These are phyloP conservation scores for Protomyces lactucae-debilis DNA, from an alignment of 1,139 yeast genomes.

Conservation along the genomic window DNA sequence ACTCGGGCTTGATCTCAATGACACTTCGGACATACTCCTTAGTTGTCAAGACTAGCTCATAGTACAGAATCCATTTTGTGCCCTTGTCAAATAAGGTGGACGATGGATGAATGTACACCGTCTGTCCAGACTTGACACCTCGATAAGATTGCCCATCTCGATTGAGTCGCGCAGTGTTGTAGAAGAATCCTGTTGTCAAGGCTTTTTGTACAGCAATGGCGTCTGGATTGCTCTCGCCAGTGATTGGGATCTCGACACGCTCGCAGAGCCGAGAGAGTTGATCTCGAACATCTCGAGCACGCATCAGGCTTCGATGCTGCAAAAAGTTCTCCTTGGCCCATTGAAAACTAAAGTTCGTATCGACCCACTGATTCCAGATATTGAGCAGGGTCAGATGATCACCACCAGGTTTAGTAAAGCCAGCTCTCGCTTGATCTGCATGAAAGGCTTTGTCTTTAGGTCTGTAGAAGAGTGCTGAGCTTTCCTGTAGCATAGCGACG, in stretches of 20 bases:
- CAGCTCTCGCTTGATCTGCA: slow-evolving; percentile 59
- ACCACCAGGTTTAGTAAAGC: slow-evolving; percentile 56
- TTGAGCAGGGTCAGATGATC: slow-evolving; percentile 75
- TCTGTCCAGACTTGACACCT: slow-evolving; percentile 57
- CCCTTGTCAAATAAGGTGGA: slow-evolving; percentile 55
- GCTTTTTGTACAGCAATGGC: slow-evolving; percentile 55
- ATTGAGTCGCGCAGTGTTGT: slow-evolving; percentile 67
- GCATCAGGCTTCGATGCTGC: slow-evolving; percentile 64
- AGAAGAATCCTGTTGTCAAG: slow-evolving; percentile 75
- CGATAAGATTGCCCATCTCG: slow-evolving; percentile 68
- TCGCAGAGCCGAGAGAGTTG: slow-evolving; percentile 64
- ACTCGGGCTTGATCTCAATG: slow-evolving; percentile 61
- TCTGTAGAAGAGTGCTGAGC: slow-evolving; percentile 62
- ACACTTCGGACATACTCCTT: slow-evolving; percentile 89
- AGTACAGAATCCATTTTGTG: slow-evolving; percentile 68
- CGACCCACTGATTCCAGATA: slow-evolving; percentile 72
- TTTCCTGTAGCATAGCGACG: slow-evolving; percentile 78
- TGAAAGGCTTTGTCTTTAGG: slow-evolving; percentile 65
- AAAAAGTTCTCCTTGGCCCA: slow-evolving; percentile 88
- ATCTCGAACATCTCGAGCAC: slow-evolving; percentile 68
- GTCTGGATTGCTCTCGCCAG: slow-evolving; percentile 34
- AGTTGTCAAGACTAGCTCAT: slow-evolving; percentile 78
- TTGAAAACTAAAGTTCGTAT: slow-evolving; percentile 59
- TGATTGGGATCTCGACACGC: slow-evolving; percentile 50
- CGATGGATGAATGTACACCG: slow-evolving; percentile 79